phyloP scores from a whole-genome alignment of 192 early-diverging fungal species.

The Backusella luteola region DNA sequence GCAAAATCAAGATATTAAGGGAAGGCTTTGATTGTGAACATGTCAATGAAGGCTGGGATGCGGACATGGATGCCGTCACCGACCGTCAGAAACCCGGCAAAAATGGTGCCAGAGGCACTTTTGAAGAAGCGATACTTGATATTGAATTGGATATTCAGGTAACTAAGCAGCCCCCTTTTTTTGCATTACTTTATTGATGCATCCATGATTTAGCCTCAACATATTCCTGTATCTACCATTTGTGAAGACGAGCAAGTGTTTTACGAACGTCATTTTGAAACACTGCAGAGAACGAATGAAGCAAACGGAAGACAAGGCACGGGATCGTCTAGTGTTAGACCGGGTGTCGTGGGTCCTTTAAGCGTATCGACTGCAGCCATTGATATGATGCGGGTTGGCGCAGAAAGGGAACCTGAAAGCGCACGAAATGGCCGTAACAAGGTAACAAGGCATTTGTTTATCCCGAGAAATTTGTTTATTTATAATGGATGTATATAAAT shows the following conservation, averaged over 20 bases:
- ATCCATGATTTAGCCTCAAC: slow-evolving; percentile 43
- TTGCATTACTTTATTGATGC: not conserved
- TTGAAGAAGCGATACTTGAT: slow-evolving; percentile 58
- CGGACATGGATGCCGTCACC: slow-evolving; percentile 42
- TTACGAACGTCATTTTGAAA: slow-evolving; percentile 74
- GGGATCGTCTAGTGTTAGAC: slow-evolving; percentile 32
- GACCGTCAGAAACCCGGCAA: slow-evolving; percentile 28
- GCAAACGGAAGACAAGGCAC: slow-evolving; percentile 40
- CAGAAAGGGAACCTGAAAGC: slow-evolving; percentile 31
- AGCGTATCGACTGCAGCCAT: slow-evolving; percentile 33
- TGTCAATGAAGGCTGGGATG: slow-evolving; percentile 60
- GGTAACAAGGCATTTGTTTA: not conserved
- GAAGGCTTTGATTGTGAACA: slow-evolving; percentile 72
- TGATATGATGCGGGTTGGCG: slow-evolving; percentile 28
- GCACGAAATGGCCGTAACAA: slow-evolving; percentile 14
- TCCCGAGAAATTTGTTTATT: not conserved
- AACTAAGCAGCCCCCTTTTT: not conserved
- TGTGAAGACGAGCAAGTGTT: slow-evolving; percentile 91
- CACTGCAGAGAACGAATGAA: slow-evolving; percentile 61
- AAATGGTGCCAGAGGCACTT: slow-evolving; percentile 55
- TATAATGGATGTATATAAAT: not conserved
- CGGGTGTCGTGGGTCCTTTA: slow-evolving; percentile 53
- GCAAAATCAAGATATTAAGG: slow-evolving; percentile 76
- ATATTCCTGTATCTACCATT: slow-evolving; percentile 60
- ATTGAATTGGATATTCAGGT: slow-evolving; percentile 44